Percentiles rank a stretch among this genome's conserved stretches.
Evolutionary conservation across 805 yeast genomes (phyloP).

Genomic region (Metschnikowia shivogae): DNA sequence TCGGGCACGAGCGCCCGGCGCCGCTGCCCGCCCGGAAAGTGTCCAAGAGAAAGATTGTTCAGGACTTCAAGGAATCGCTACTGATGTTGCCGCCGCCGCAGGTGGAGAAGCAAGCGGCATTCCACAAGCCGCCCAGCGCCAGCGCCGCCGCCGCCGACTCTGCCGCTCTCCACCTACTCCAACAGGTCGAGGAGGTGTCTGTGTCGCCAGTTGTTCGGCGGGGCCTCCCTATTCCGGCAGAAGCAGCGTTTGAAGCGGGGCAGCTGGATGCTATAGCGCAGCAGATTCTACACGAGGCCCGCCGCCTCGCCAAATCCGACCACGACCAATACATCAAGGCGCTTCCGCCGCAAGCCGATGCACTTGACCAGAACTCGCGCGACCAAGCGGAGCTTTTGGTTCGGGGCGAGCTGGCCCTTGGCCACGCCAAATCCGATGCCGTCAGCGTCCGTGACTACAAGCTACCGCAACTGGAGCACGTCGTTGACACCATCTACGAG

Average conservation of each 20-base stretch:
- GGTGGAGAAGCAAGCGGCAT: not conserved
- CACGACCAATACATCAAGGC: slow-evolving; percentile 23
- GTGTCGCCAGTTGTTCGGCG: slow-evolving; percentile 45
- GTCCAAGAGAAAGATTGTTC: not conserved
- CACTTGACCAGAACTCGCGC: not conserved
- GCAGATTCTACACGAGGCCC: slow-evolving; percentile 29
- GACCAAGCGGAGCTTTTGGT: not conserved
- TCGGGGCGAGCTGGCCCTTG: not conserved
- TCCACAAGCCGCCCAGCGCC: not conserved
- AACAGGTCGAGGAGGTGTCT: no score
- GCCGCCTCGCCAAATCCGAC: slow-evolving; percentile 40
- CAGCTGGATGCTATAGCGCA: slow-evolving; percentile 7
- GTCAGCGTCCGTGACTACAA: not conserved
- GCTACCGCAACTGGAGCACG: slow-evolving; percentile 16
- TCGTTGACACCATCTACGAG: slow-evolving; percentile 16
- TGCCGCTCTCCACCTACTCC: no score
- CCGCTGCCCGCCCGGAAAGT: slow-evolving; percentile 4
- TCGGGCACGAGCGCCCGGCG: not conserved
- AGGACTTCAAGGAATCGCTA: slow-evolving; percentile 1
- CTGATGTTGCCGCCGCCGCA: slow-evolving; percentile 3
- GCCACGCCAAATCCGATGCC: not conserved
- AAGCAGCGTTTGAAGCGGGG: slow-evolving; percentile 15
- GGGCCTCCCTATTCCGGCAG: slow-evolving; percentile 41
- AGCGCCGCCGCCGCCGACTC: no score
- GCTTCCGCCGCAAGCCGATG: not conserved